Conservation (phyloP, 805 yeast species). For the Jamesozyma spencerorum region DNA sequence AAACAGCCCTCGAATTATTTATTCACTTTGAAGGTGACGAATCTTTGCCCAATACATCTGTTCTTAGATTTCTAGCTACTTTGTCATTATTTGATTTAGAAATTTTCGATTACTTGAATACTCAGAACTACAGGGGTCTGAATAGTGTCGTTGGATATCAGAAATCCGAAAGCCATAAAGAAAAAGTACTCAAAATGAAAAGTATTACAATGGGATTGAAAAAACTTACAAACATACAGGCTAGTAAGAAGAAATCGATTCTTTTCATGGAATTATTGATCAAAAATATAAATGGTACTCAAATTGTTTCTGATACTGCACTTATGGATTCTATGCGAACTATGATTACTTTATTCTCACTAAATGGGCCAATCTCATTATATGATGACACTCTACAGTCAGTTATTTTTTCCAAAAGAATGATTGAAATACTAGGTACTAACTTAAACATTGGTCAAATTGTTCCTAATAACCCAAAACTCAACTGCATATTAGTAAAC, state of each 20-base stretch:
- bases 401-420: constrained; percentile 16
- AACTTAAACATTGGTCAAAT: constrained; percentile 17
- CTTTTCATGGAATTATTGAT: constrained; percentile 20
- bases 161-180: not conserved
- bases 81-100: constrained; percentile 22
- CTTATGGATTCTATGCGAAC: constrained; percentile 20
- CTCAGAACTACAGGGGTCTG: constrained; percentile 17
- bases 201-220: constrained; percentile 20
- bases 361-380: constrained; percentile 16
- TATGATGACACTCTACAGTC: constrained; percentile 10
- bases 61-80: constrained; percentile 19
- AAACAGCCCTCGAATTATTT: constrained; percentile 20
- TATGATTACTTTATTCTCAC: constrained; percentile 13
- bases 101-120: constrained; percentile 18
- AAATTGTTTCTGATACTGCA: constrained; percentile 19
- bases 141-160: constrained; percentile 9
- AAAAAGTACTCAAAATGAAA: constrained; percentile 9
- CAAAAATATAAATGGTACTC: constrained; percentile 22
- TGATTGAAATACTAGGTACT: constrained; percentile 13
- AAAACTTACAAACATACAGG: constrained; percentile 15
- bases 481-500: constrained; percentile 8
- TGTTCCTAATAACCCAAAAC: constrained; percentile 13
- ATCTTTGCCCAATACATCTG: constrained; percentile 21
- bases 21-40: constrained; percentile 21
- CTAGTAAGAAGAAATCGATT: constrained; percentile 14